These are phyloP conservation scores for Dictyostelium brefeldianum DNA, from an alignment of 78 protist species.

Conservation along the genomic window DNA sequence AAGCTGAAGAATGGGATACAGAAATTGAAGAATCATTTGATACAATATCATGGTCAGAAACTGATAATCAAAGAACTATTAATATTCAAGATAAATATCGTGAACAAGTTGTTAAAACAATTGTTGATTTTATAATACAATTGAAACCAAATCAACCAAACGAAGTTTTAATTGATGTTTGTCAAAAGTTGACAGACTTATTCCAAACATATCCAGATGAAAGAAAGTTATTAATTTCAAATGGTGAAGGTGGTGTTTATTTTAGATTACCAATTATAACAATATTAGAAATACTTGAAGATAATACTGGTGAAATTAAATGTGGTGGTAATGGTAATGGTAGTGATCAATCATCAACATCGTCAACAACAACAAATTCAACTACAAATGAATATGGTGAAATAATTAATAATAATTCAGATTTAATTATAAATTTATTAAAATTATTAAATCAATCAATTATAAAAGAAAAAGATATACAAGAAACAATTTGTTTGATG, in stretches of 20 bases:
- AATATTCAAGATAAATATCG: conserved; percentile 70
- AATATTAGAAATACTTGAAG: conserved; percentile 42
- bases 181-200: conserved; percentile 37
- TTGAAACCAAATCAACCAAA: conserved; percentile 21
- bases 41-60: conserved; percentile 33
- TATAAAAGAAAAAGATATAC: neutral
- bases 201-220: conserved; percentile 51
- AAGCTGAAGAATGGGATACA: conserved; percentile 57
- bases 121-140: conserved; percentile 38
- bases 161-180: neutral
- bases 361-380: neutral
- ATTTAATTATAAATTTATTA: neutral
- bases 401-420: neutral
- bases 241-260: conserved; percentile 77
- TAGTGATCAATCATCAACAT: neutral
- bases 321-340: neutral
- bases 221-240: conserved; percentile 29
- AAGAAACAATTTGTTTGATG: conserved; percentile 64
- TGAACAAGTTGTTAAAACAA: conserved; percentile 65
- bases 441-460: conserved; percentile 45
- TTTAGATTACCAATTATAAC: conserved; percentile 57
- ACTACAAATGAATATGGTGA: neutral
- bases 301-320: neutral
- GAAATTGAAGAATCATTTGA: conserved; percentile 73
- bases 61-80: conserved; percentile 40